These are phyloP conservation scores for Phytophthora megakarya DNA, from an alignment of 352 stramenopile species.

Conservation along the genomic window DNA sequence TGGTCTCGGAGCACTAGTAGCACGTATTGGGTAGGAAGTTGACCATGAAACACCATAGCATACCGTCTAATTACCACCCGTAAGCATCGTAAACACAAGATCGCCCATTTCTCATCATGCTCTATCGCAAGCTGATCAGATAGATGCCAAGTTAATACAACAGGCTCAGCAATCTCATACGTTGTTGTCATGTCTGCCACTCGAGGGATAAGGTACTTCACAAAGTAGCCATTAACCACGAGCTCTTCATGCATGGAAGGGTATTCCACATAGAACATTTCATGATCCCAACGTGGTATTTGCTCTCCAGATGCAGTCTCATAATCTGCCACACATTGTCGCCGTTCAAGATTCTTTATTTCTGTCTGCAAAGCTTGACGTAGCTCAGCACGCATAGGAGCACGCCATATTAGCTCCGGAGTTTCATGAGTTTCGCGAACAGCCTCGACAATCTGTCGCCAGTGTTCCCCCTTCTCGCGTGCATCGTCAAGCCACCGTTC, in stretches of 20 bases:
- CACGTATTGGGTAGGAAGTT: slow-evolving; percentile 65
- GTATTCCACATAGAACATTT: slow-evolving; percentile 85
- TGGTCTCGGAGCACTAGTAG: slow-evolving; percentile 53
- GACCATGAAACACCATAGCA: slow-evolving; percentile 79
- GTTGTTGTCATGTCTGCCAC: slow-evolving; percentile 62
- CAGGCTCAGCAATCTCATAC: slow-evolving; percentile 74
- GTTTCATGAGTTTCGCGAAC: slow-evolving; percentile 64
- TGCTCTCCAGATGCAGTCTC: slow-evolving; percentile 22
- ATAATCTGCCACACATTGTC: slow-evolving; percentile 16
- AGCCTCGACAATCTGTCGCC: slow-evolving; percentile 69
- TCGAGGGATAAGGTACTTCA: slow-evolving; percentile 74
- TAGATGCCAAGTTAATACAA: slow-evolving; percentile 83
- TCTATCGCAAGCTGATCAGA: slow-evolving; percentile 74
- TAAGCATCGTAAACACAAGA: slow-evolving; percentile 70
- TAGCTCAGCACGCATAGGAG: slow-evolving; percentile 68
- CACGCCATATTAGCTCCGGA: slow-evolving; percentile 75
- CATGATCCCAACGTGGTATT: slow-evolving; percentile 67
- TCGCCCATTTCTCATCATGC: slow-evolving; percentile 56
- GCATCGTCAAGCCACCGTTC: slow-evolving; percentile 71
- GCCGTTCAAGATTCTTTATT: slow-evolving; percentile 52
- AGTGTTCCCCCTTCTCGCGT: slow-evolving; percentile 70
- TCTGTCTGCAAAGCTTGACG: slow-evolving; percentile 56
- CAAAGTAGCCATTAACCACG: slow-evolving; percentile 82
- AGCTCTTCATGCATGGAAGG: slow-evolving; percentile 74
- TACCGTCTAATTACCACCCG: slow-evolving; percentile 75